Conservation (phyloP, 371 early-diverging fungal species). For the Mortierella sp. region DNA sequence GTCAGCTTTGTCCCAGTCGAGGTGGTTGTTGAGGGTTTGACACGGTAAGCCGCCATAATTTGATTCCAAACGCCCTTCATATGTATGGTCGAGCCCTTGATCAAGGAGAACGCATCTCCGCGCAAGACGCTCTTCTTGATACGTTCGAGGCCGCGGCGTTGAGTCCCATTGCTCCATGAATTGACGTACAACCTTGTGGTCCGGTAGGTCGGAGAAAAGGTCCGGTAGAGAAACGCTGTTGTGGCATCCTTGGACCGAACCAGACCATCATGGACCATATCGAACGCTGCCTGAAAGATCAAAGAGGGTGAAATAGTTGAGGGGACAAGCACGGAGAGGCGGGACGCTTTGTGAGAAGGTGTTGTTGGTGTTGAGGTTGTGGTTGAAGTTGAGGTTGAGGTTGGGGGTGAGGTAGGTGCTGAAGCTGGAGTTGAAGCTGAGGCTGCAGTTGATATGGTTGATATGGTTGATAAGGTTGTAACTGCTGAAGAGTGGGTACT, state of each 20-base stretch:
- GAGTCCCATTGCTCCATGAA: slow-evolving; percentile 39
- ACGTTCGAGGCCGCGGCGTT: slow-evolving; percentile 35
- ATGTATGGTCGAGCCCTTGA: slow-evolving; percentile 9
- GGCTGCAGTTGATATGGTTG: not conserved
- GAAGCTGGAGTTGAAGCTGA: not conserved
- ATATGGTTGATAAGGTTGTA: too few relatives aligned
- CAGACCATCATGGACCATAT: slow-evolving; percentile 7
- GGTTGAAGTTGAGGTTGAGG: not conserved
- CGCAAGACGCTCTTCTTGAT: slow-evolving; percentile 32
- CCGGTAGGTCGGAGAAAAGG: slow-evolving; percentile 51
- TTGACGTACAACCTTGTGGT: slow-evolving; percentile 24
- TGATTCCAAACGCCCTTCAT: slow-evolving; percentile 43
- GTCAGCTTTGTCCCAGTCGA: too few relatives aligned
- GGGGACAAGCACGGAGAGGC: too few relatives aligned
- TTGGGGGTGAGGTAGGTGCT: not conserved
- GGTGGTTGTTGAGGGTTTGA: slow-evolving; percentile 7
- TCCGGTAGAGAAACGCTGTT: slow-evolving; percentile 40
- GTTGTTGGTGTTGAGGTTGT: not conserved
- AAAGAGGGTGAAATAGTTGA: too few relatives aligned
- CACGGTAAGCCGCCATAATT: slow-evolving; percentile 31
- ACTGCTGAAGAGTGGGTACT: slow-evolving; percentile 34
- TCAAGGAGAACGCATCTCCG: slow-evolving; percentile 32
- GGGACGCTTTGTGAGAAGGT: not conserved
- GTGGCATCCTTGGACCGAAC: slow-evolving; percentile 28
- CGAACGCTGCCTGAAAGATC: slow-evolving; percentile 2